Percentiles rank a stretch among this genome's conserved stretches.
phyloP scores from a whole-genome alignment of 331 rosid genomes.

The Prunus yedoensis region DNA sequence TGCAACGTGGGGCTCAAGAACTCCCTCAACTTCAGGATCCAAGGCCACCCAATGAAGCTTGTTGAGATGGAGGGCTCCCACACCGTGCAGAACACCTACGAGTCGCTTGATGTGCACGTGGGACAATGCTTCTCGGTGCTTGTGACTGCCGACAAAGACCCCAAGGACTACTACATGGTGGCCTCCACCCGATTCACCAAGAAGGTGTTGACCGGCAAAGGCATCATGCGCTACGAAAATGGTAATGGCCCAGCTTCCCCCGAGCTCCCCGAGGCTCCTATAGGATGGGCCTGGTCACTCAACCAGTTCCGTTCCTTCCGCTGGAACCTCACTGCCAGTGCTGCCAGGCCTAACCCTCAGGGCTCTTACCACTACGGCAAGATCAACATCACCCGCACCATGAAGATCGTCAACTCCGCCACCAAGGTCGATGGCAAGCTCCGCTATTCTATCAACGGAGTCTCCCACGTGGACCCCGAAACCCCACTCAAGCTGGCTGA shows the following conservation, averaged over 20 bases:
- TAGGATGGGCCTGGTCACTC: slow-evolving; percentile 71
- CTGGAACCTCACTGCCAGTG: slow-evolving; percentile 66
- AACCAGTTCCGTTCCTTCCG: slow-evolving; percentile 63
- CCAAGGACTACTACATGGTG: slow-evolving; percentile 56
- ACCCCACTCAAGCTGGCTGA: slow-evolving; percentile 65
- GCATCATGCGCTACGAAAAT: slow-evolving; percentile 40
- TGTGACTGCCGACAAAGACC: slow-evolving; percentile 48
- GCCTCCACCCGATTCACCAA: slow-evolving; percentile 62
- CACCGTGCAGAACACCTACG: slow-evolving; percentile 46
- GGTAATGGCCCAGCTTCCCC: slow-evolving; percentile 39
- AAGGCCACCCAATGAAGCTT: slow-evolving; percentile 51
- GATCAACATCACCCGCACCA: slow-evolving; percentile 63
- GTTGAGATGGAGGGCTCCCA: slow-evolving; percentile 71
- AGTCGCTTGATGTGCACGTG: slow-evolving; percentile 59
- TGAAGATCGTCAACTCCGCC: slow-evolving; percentile 42
- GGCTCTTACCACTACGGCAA: slow-evolving; percentile 60
- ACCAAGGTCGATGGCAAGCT: slow-evolving; percentile 30
- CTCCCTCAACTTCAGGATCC: slow-evolving; percentile 57
- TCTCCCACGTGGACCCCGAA: slow-evolving; percentile 39
- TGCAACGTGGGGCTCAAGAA: slow-evolving; percentile 54
- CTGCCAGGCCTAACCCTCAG: slow-evolving; percentile 73
- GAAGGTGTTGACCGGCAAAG: slow-evolving; percentile 28
- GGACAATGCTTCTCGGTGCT: slow-evolving; percentile 63
- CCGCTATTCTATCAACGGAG: slow-evolving; percentile 55
- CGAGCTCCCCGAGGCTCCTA: slow-evolving; percentile 40